Evolutionary conservation across 75 land plant species (phyloP).

Genomic region (Azolla pinnata): DNA sequence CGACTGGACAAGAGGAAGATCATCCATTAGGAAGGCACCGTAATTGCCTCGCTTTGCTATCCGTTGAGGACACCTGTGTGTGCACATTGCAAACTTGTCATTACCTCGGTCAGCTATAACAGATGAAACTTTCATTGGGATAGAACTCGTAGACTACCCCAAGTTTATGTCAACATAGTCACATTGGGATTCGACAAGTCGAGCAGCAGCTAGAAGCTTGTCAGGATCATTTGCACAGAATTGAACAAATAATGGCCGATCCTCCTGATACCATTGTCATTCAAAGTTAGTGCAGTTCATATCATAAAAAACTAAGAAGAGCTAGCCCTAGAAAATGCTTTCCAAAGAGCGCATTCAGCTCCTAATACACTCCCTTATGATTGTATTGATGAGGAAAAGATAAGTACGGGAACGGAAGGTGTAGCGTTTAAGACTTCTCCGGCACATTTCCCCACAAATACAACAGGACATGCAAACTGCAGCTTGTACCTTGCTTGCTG

Average conservation of each 20-base stretch:
- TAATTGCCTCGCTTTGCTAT: conserved; percentile 95
- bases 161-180: conserved; percentile 93
- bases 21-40: conserved; percentile 97
- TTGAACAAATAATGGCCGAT: conserved; percentile 91
- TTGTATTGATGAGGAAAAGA: no score
- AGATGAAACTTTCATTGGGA: neutral
- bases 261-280: conserved; percentile 58
- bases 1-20: conserved; percentile 77
- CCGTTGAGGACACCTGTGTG: conserved; percentile 95
- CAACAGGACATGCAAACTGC: no score
- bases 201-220: conserved; percentile 67
- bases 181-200: conserved; percentile 63
- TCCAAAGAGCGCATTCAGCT: no score
- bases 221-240: conserved; percentile 99
- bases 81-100: no score
- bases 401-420: no score
- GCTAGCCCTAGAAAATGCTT: no score
- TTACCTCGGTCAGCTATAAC: neutral
- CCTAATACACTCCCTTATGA: no score
- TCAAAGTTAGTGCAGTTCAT: neutral
- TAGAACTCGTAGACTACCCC: conserved; percentile 43
- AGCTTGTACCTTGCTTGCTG: no score
- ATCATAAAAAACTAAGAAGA: no score
- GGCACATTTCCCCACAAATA: no score
- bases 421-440: no score